phyloP scores from a whole-genome alignment of 331 rosid species.

The Pyracantha coccinea region DNA sequence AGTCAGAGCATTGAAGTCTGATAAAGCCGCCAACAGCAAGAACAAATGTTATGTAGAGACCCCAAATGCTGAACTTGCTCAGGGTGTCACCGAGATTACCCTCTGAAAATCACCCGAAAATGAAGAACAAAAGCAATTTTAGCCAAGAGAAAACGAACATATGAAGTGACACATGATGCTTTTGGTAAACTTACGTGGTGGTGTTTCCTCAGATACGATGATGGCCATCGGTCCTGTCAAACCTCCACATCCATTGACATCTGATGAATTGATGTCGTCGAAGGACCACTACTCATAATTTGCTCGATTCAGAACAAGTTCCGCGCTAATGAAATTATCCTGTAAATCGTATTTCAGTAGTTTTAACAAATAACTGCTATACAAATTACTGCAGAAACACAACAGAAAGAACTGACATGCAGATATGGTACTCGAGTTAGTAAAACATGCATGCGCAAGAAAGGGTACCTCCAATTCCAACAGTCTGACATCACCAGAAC shows the following conservation, averaged over 20 bases:
- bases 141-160: neutral
- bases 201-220: conserved; percentile 86
- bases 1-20: conserved; percentile 94
- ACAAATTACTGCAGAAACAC: neutral
- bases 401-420: neutral
- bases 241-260: conserved; percentile 56
- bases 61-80: conserved; percentile 99
- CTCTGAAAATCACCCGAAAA: conserved; percentile 36
- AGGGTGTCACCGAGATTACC: conserved; percentile 98
- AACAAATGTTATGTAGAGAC: conserved; percentile 97
- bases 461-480: conserved; percentile 64
- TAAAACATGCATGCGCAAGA: neutral
- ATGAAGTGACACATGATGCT: neutral
- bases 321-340: conserved; percentile 53
- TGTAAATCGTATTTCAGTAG: conserved; percentile 21
- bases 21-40: conserved; percentile 98
- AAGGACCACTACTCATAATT: conserved; percentile 86
- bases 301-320: conserved; percentile 58
- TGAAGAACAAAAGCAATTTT: neutral
- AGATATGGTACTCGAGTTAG: neutral
- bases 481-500: conserved; percentile 78
- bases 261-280: conserved; percentile 46
- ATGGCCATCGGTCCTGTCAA: conserved; percentile 85
- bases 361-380: neutral
- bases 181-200: conserved; percentile 68